Percentiles rank a stretch among this genome's conserved stretches.
Conservation (phyloP, 345 rosid genomes). For the Salix purpurea region DNA sequence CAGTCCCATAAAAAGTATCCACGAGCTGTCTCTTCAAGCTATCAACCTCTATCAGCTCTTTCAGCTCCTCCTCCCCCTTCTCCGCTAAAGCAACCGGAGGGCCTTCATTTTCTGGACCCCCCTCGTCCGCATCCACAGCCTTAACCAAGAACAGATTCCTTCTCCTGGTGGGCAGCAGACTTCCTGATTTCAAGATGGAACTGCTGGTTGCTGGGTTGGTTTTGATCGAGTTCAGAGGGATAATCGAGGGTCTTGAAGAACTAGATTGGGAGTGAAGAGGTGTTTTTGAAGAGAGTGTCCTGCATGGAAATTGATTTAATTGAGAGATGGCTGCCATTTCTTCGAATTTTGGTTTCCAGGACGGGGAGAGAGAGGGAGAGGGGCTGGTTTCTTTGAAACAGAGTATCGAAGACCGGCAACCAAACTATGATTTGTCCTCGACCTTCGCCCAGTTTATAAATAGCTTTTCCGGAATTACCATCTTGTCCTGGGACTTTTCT, state of each 20-base stretch:
- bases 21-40: constrained; percentile 56
- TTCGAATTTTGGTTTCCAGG: background rate
- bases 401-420: too few relatives aligned
- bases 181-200: constrained; percentile 5
- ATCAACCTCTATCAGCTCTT: constrained; percentile 45
- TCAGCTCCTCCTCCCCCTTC: constrained; percentile 34
- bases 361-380: background rate
- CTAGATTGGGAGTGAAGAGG: constrained; percentile 2
- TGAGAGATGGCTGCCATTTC: constrained; percentile 52
- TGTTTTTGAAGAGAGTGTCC: constrained; percentile 14
- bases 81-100: constrained; percentile 14
- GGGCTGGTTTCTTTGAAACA: background rate
- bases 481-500: background rate
- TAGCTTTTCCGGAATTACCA: background rate
- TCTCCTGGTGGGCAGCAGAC: constrained; percentile 1
- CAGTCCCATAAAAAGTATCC: constrained; percentile 72
- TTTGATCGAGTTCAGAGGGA: constrained; percentile 8
- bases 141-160: constrained; percentile 27
- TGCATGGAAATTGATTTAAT: constrained; percentile 47
- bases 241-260: constrained; percentile 22
- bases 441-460: too few relatives aligned
- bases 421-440: too few relatives aligned
- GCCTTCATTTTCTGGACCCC: constrained; percentile 30
- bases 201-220: background rate
- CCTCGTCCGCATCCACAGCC: constrained; percentile 30